Evolutionary conservation across 192 early-diverging fungal species (phyloP).

Genomic region (Chytriomyces sp.): DNA sequence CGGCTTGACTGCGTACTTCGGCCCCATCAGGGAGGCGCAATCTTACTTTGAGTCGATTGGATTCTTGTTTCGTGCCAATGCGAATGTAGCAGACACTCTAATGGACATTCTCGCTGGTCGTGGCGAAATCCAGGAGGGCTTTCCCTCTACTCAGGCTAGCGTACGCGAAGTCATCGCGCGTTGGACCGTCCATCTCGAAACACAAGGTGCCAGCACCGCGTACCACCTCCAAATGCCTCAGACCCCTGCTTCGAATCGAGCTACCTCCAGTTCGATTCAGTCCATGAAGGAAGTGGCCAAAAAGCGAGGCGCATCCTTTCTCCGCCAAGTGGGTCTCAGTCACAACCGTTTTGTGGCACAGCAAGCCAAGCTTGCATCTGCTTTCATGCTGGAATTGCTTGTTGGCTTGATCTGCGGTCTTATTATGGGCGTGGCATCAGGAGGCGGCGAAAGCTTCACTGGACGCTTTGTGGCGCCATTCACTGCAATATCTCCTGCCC

Average conservation of each 20-base stretch:
- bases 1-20: conserved; percentile 79
- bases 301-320: conserved; percentile 33
- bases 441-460: neutral
- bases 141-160: neutral
- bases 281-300: conserved; percentile 22
- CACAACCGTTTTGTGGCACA: conserved; percentile 41
- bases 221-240: conserved; percentile 46
- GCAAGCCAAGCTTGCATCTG: conserved; percentile 27
- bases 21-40: conserved; percentile 34
- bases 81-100: conserved; percentile 37
- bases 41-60: conserved; percentile 45
- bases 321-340: conserved; percentile 39
- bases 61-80: conserved; percentile 20
- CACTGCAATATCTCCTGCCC: conserved; percentile 16
- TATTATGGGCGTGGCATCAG: conserved; percentile 33
- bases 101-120: conserved; percentile 49
- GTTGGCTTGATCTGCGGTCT: conserved; percentile 40
- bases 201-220: conserved; percentile 42
- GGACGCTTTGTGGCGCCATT: conserved; percentile 3
- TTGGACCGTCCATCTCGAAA: conserved; percentile 30
- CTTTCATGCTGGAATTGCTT: conserved; percentile 44
- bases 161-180: neutral
- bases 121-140: conserved; percentile 8
- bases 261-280: neutral
- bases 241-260: neutral